Evolutionary conservation across 108 stramenopile genomes (phyloP), one percentile per base, ranked within the genome.

Genomic region (Seminavis robusta): DNA sequence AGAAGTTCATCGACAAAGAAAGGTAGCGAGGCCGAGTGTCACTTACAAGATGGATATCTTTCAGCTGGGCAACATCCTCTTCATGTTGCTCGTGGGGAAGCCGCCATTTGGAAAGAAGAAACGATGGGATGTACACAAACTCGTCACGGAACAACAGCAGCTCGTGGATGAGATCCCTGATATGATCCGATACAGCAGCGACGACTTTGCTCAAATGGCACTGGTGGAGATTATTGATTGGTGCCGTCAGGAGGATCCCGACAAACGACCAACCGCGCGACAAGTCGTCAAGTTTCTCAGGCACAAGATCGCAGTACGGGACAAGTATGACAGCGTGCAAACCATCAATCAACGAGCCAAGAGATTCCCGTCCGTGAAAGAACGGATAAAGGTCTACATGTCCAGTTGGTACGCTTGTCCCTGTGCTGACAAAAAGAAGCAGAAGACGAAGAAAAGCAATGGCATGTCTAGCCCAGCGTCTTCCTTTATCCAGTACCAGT

Each of bases 1-100:
- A n/a, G n/a, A n/a, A n/a, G n/a, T n/a, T n/a, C n/a, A n/a, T n/a
- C n/a, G n/a, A n/a, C n/a, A n/a, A n/a, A n/a, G n/a, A n/a, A n/a
- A n/a, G n/a, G n/a, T n/a, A n/a, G n/a, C n/a, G n/a, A n/a, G n/a
- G n/a, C n/a, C n/a, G n/a, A n/a, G n/a, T n/a, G n/a, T n/a, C n/a
- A n/a, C n/a, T n/a, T n/a, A n/a, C n/a, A n/a, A n/a, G n/a, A 36
- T 86, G 0, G 89, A 90, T 59, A 52, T 90, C 2, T 90, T 75
- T 68, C 74, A 71, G 28, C 59, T 90, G 54, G 89, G 89, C 34
- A 90, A 86, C 47, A 66, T 82, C 16, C 71, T 90, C 33, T 86
- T 81, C 44, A 30, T 40, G 0, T 26, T 90, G 3, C 33, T 90
- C 74, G 82, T 29, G 72, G 71, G 23, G n/a, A 28, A 51, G 34